Base-by-base conservation (phyloP, 2,329 filamentous ascomycete species). In the Neonectria ditissima region DNA sequence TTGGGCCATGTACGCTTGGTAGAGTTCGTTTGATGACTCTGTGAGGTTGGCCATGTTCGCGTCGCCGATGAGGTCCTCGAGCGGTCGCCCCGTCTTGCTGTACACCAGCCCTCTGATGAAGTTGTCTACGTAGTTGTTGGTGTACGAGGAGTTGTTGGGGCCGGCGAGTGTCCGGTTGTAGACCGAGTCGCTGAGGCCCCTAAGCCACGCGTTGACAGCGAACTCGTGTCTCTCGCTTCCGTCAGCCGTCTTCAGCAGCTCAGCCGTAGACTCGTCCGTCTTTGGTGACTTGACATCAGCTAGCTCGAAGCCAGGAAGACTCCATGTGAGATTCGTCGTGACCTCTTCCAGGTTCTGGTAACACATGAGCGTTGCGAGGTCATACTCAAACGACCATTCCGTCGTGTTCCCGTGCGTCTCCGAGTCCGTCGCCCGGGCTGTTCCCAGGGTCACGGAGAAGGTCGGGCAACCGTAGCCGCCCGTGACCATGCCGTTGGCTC, bases 1-100 rank as follows among this genome's bases (percentile, higher is more conserved):
- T 44, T 76, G 74, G 1, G 72, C 70, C 62, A 75, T 73, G 32
- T 73, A 74, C 1, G 63, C 65, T 8, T 66, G 60, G 55, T 76
- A 76, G 10, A 74, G 55, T 2, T 53, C 51, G 16, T 63, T 64
- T 1, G 67, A 62, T 16, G 61, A 65, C 1, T 67, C 51, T 1
- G 65, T 59, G 22, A 69, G 54, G 18, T 67, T 69, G 5, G 53
- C 24, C n/a, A 48, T 48, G n/a, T 70, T 69, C 20, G 52, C 44
- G 14, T 61, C 45, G 5, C 71, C 68, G 0, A 65, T 30, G 5
- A 71, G 53, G 8, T 64, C 51, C 14, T 68, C 59, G 14, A 73
- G 26, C 5, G 59, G 52, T 9, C 45, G 45, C 16, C 65, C 59
- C 9, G 41, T 22, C 24, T 67, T 68, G 10, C 67, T 55, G 44